Evolutionary conservation across 2,329 filamentous ascomycete genomes (phyloP), one percentile per base, ranked within the genome.

Genomic region (Teratosphaeria viscida): DNA sequence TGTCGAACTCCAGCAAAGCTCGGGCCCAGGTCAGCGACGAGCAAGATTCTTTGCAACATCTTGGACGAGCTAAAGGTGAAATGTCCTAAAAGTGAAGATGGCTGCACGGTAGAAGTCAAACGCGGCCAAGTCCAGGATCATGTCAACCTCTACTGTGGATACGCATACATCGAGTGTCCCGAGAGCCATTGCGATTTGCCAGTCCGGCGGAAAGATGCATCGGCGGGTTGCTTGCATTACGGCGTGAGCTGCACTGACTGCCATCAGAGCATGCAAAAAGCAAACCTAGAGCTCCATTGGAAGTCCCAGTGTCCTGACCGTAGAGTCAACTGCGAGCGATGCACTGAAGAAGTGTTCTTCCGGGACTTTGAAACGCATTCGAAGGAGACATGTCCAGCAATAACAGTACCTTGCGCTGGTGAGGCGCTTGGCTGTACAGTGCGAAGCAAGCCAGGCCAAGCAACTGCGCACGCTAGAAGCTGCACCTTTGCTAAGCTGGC

Each of bases 1-100:
- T 85, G 83, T 68, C 80, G 83, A 47, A 76, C 77, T 52, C 67
- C 67, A 8, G 68, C 70, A n/a, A 71, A 68, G 57, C 74, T 77
- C 49, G 71, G 74, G 11, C 71, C 75, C 32, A 62, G 66, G 23
- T 67, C 64, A 10, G 63, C 66, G 7, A 71, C 67, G 26, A 82
- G 81, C 58, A 79, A 80, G 66, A 76, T 85, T 47, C 68, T 86
- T 62, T 76, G 78, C 66, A 83, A 82, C 60, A 85, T 86, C 77
- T 79, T 84, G 61, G 81, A 85, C 64, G 84, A 85, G 61, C 76
- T 86, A 47, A 70, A 78, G 19, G 83, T 85, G 59, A 79, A 78
- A 61, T 86, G 84, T 67, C 83, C 83, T 0, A 82, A 81, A 61
- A 61, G 60, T n/a, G 70, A 71, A 26, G 76, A 78, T 11, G 84